Evolutionary conservation across 352 stramenopile species (phyloP).

Genomic region (Phytophthora rubi): DNA sequence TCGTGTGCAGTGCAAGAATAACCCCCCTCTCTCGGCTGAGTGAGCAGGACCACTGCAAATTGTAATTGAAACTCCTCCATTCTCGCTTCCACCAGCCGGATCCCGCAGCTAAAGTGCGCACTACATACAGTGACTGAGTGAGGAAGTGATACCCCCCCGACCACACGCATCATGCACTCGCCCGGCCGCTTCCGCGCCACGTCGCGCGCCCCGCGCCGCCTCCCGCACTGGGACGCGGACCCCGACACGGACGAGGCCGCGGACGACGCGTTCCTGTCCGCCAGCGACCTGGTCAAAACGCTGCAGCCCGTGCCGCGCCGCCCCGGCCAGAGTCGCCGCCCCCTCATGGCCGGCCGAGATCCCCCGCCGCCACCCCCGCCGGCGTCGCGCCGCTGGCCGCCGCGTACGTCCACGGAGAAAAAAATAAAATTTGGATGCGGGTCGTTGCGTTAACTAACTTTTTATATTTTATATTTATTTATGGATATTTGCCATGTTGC

Average conservation of each 20-base stretch:
- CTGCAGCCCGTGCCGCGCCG: constrained; percentile 34
- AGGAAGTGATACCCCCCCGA: too few relatives aligned
- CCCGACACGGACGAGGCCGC: constrained; percentile 16
- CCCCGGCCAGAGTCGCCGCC: constrained; percentile 7
- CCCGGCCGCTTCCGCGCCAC: constrained; percentile 24
- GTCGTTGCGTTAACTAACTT: not conserved
- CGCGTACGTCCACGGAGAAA: constrained; percentile 14
- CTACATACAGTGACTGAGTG: too few relatives aligned
- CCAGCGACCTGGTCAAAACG: constrained; percentile 39
- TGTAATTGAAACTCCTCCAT: not conserved
- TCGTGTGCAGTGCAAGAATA: constrained; percentile 22
- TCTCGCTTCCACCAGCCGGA: not conserved
- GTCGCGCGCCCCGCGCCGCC: constrained; percentile 1
- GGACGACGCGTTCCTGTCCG: constrained; percentile 36
- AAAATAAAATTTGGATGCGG: not conserved
- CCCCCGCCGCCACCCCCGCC: not conserved
- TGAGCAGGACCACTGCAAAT: not conserved
- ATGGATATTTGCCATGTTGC: constrained; percentile 1
- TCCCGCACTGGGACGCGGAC: constrained; percentile 22
- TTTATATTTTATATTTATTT: not conserved
- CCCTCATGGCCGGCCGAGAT: constrained; percentile 12
- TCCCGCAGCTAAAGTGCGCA: constrained; percentile 7
- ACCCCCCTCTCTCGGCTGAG: constrained; percentile 11
- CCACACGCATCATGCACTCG: constrained; percentile 23
- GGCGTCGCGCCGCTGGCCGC: constrained; percentile 6